Conservation (phyloP, 352 stramenopile species). For the Phytopythium delawarense region DNA sequence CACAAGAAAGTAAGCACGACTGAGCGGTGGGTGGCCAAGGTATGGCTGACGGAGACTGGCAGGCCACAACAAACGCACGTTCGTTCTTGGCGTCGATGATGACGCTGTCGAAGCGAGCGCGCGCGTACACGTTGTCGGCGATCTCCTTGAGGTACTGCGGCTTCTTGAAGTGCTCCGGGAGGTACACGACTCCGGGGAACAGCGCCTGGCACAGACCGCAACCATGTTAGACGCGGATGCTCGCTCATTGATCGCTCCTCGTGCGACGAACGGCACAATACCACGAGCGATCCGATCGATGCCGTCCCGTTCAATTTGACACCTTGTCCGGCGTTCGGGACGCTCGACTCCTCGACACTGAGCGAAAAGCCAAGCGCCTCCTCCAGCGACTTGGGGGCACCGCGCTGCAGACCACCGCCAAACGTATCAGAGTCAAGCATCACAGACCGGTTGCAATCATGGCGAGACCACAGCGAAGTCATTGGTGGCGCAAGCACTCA, state of each 20-base stretch:
- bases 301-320: conserved; percentile 62
- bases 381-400: conserved; percentile 38
- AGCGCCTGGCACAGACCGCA: conserved; percentile 34
- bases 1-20: neutral
- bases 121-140: conserved; percentile 71
- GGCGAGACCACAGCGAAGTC: neutral
- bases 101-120: conserved; percentile 81
- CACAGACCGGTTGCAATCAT: neutral
- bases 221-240: neutral
- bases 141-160: conserved; percentile 61
- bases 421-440: neutral
- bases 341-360: conserved; percentile 58
- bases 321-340: conserved; percentile 57
- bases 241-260: too few species aligned
- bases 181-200: conserved; percentile 76
- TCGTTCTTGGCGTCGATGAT: conserved; percentile 84
- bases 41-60: neutral
- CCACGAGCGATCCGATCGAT: conserved; percentile 68
- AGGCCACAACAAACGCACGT: conserved; percentile 23
- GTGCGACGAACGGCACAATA: conserved; percentile 12
- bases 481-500: neutral
- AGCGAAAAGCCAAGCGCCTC: conserved; percentile 69
- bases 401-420: conserved; percentile 15
- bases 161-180: conserved; percentile 86
- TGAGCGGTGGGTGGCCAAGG: neutral